phyloP scores from a whole-genome alignment of 148 eudicot genomes.

The Linanthus parryae region DNA sequence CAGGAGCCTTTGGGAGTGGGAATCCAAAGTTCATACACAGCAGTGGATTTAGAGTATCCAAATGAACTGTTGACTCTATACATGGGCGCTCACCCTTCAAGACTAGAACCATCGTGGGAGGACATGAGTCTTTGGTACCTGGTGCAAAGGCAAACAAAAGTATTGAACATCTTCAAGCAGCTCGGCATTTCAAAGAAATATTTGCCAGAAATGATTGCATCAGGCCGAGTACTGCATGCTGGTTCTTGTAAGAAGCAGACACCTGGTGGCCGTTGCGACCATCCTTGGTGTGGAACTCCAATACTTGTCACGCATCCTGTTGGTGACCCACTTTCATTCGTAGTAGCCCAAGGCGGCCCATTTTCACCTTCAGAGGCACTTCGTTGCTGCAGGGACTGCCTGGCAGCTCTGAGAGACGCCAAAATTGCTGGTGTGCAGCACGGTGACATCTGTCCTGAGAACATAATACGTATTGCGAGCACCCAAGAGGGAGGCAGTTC shows the following conservation, averaged over 20 bases:
- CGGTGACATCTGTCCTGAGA: slow-evolving; percentile 90
- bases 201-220: slow-evolving; percentile 65
- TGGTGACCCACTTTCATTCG: slow-evolving; percentile 55
- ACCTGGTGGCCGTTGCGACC: slow-evolving; percentile 57
- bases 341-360: slow-evolving; percentile 52
- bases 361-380: slow-evolving; percentile 67
- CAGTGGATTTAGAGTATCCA: too few species aligned
- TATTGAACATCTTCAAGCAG: slow-evolving; percentile 77
- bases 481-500: slow-evolving; percentile 38
- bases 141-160: slow-evolving; percentile 95
- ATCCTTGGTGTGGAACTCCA: slow-evolving; percentile 89
- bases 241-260: slow-evolving; percentile 55
- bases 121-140: slow-evolving; percentile 95
- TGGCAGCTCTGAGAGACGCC: slow-evolving; percentile 68
- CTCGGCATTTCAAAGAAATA: slow-evolving; percentile 69
- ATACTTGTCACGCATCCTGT: slow-evolving; percentile 79
- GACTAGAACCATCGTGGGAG: slow-evolving; percentile 88
- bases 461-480: slow-evolving; percentile 53
- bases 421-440: slow-evolving; percentile 65
- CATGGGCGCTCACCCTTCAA: slow-evolving; percentile 85
- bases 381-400: slow-evolving; percentile 91
- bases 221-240: slow-evolving; percentile 70
- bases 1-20: too few species aligned
- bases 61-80: slow-evolving; percentile 61
- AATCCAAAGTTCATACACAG: too few species aligned